These are phyloP conservation scores for Alternaria sp. DNA, from an alignment of 2,329 filamentous ascomycete species.

Conservation along the genomic window DNA sequence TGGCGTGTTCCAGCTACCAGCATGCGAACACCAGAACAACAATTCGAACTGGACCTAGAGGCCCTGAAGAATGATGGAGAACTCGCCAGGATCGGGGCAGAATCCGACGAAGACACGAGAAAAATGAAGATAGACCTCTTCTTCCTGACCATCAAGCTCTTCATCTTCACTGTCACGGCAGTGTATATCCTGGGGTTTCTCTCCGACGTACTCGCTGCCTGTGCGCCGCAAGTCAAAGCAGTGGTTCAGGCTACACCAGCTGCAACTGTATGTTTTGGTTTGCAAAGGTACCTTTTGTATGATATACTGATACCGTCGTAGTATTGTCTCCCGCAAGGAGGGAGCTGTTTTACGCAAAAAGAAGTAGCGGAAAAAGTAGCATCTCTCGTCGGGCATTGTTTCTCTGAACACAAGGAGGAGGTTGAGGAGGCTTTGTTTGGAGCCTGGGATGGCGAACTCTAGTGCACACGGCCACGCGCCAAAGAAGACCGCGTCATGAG, in stretches of 20 bases:
- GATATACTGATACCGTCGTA: background rate
- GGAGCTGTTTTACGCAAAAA: background rate
- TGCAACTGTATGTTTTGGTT: background rate
- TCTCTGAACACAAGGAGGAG: background rate
- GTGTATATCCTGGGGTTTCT: background rate
- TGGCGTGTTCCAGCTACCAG: background rate
- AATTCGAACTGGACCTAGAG: background rate
- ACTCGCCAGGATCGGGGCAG: background rate
- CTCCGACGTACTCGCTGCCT: background rate
- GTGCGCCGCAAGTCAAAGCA: background rate
- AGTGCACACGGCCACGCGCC: no score
- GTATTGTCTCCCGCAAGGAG: background rate
- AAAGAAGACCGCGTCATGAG: no score
- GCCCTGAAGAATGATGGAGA: background rate
- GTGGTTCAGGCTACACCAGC: background rate
- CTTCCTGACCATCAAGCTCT: background rate
- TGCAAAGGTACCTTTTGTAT: background rate
- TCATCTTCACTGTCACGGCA: background rate
- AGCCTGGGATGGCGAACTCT: no score
- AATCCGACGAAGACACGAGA: background rate
- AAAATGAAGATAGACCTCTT: background rate
- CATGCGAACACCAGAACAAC: background rate
- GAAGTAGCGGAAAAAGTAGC: background rate
- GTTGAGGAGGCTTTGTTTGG: no score
- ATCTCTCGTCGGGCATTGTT: background rate